Evolutionary conservation across 306 rosid genomes (phyloP), one percentile per base, ranked within the genome.

Genomic region (Cicer judaicum): DNA sequence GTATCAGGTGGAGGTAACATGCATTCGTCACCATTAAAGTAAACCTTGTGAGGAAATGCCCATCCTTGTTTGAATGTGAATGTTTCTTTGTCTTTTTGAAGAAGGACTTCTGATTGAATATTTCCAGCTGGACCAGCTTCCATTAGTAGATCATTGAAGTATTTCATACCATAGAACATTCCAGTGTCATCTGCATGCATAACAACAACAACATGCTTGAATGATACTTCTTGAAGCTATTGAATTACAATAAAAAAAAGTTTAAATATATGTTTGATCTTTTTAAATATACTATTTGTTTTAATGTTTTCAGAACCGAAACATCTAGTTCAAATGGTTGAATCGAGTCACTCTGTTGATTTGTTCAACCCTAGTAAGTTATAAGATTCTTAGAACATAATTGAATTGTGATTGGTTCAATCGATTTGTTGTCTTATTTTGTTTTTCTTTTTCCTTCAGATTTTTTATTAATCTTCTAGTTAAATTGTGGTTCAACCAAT

Each of bases 1-100:
- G 85, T 60, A 44, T 91, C 95, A n/a, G 96, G 97, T 57, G 96
- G 96, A 0, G 97, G 98, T 44, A 94, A 62, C 96, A 85, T 87
- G 92, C 98, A 90, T 72, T 92, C 97, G 5, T 94, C 98, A 2
- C 98, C 98, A 72, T 91, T 94, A 70, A 91, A 90, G 84, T 94
- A 91, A 49, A 91, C 95, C 77, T 83, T 90, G 53, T 77, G 92
- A 54, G 97, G 98, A 85, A 94, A 94, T 36, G 96, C 96, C 99
- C 99, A 90, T 1, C 97, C 97, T 39, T 92, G 89, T 88, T 90
- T 94, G 53, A 90, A 87, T 64, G 99, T 88, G 88, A 91, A 94
- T 1, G 92, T 87, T 40, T 90, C 79, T 82, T 65, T 74, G 84
- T 91, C 85, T 87, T 94, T 94, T 59, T 77, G 83, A 78, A 94